phyloP scores from a whole-genome alignment of 371 early-diverging fungal species.

The Mortierella sp. region DNA sequence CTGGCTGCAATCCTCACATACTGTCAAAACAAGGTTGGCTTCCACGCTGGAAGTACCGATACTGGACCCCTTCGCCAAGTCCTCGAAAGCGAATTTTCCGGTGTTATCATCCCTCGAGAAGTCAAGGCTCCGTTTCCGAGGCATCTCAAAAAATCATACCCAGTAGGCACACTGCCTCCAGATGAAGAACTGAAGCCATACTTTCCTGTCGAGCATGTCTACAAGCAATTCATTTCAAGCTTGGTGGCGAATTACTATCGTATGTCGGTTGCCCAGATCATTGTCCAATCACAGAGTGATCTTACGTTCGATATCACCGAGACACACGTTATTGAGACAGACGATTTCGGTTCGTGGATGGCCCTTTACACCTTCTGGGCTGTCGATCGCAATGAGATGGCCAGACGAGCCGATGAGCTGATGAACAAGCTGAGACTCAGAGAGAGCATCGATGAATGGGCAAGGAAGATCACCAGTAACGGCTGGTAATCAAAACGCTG shows the following conservation, averaged over 20 bases:
- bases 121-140: background rate
- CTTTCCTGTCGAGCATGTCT: too few species aligned
- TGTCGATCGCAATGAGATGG: constrained; percentile 2
- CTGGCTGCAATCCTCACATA: background rate
- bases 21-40: background rate
- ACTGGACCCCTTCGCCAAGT: background rate
- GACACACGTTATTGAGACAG: background rate
- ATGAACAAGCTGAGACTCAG: background rate
- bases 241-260: too few species aligned
- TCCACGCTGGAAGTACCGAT: background rate
- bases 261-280: too few species aligned
- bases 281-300: too few species aligned
- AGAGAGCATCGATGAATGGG: too few species aligned
- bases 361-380: background rate
- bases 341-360: background rate
- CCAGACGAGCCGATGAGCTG: background rate
- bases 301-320: background rate
- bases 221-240: too few species aligned
- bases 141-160: background rate
- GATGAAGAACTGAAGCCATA: too few species aligned
- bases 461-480: too few species aligned
- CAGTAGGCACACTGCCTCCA: too few species aligned
- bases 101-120: background rate
- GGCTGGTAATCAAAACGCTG: too few species aligned
- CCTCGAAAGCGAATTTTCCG: background rate